phyloP scores from a whole-genome alignment of 73 alveolate genomes.

The Tetrahymena thermophila region DNA sequence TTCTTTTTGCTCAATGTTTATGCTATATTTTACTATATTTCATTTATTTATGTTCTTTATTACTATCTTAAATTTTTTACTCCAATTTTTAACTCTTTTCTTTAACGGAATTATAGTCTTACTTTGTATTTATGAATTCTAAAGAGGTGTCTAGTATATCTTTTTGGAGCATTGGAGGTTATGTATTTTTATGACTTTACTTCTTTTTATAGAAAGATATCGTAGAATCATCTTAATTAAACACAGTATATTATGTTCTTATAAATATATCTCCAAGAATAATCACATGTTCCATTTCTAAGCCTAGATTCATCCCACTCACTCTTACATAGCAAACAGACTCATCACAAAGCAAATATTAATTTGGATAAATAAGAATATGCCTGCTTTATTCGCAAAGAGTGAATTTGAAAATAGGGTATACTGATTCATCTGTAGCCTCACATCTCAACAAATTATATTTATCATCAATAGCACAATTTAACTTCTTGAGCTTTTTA shows the following conservation, averaged over 20 bases:
- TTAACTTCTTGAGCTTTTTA: not conserved
- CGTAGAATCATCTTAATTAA: not conserved
- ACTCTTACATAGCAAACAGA: not conserved
- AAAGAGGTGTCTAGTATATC: not conserved
- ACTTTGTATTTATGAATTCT: not conserved
- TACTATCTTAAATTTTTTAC: too few relatives aligned
- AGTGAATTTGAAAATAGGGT: not conserved
- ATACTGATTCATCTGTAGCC: not conserved
- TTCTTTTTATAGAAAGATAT: not conserved
- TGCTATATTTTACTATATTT: not conserved
- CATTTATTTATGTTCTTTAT: too few relatives aligned
- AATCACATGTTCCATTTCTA: not conserved
- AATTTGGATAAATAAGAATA: not conserved
- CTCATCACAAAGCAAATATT: not conserved
- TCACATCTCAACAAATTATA: not conserved
- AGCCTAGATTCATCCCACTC: not conserved
- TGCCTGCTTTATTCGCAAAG: not conserved
- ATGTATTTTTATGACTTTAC: not conserved
- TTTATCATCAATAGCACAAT: not conserved
- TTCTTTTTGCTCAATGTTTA: not conserved
- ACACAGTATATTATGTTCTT: not conserved
- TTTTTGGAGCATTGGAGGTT: not conserved
- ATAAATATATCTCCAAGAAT: not conserved
- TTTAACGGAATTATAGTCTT: not conserved
- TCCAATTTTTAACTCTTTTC: too few relatives aligned